Evolutionary conservation across 169 alveolate genomes (phyloP).

Genomic region (Plasmodium falciparum): DNA sequence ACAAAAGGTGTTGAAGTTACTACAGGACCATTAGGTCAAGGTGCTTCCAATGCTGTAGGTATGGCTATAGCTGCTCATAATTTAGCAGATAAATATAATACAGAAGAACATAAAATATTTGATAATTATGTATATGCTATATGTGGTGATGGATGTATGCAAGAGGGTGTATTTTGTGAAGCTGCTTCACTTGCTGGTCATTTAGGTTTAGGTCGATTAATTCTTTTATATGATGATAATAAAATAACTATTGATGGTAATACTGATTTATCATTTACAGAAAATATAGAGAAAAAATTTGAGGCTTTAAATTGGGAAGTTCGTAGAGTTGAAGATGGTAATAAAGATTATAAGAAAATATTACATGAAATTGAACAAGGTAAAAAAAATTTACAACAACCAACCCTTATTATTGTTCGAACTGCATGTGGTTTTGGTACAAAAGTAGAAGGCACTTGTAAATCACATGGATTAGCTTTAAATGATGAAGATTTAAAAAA

Average conservation of each 20-base stretch:
- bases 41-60: conserved; percentile 88
- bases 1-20: conserved; percentile 85
- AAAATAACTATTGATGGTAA: conserved; percentile 87
- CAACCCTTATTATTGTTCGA: conserved; percentile 82
- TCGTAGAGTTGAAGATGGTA: conserved; percentile 73
- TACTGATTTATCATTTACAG: conserved; percentile 84
- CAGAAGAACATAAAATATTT: conserved; percentile 80
- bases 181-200: conserved; percentile 90
- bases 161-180: conserved; percentile 87
- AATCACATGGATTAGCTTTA: conserved; percentile 89
- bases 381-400: conserved; percentile 84
- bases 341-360: conserved; percentile 40
- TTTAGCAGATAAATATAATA: conserved; percentile 86
- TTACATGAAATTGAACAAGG: conserved; percentile 80
- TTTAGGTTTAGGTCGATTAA: conserved; percentile 83
- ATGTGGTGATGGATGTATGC: conserved; percentile 91
- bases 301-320: conserved; percentile 85
- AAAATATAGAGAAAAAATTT: conserved; percentile 79
- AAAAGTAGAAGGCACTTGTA: conserved; percentile 85
- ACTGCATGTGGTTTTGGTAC: conserved; percentile 86
- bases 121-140: conserved; percentile 81
- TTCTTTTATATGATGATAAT: conserved; percentile 86
- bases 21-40: conserved; percentile 90
- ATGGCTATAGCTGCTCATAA: conserved; percentile 86
- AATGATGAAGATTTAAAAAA: conserved; percentile 85